A percentile compares a stretch with the other conserved stretches of the same genome.
phyloP scores from a whole-genome alignment of 2,329 filamentous ascomycete species.

The Sporothrix dimorphospora region DNA sequence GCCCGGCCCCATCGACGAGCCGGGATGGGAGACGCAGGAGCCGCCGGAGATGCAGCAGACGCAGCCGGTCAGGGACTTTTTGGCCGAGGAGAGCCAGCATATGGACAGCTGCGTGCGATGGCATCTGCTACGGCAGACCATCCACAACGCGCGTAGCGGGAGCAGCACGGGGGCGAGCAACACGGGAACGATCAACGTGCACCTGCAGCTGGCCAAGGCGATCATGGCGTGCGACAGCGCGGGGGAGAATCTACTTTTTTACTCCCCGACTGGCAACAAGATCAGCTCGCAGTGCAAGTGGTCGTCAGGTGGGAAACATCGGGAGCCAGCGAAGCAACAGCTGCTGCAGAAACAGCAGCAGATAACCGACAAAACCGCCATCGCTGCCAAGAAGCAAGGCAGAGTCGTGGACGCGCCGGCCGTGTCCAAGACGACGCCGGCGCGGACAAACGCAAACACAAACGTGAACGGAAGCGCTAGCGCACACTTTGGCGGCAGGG shows the following conservation, averaged over 20 bases:
- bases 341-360: not conserved
- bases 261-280: not conserved
- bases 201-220: constrained; percentile 6
- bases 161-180: not conserved
- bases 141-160: not conserved
- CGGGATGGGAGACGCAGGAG: not conserved
- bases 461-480: no score
- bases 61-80: not conserved
- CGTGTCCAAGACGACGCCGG: no score
- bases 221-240: constrained; percentile 7
- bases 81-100: not conserved
- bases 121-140: not conserved
- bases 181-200: not conserved
- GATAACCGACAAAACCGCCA: not conserved
- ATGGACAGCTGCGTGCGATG: constrained; percentile 15
- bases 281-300: not conserved
- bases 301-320: not conserved
- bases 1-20: no score
- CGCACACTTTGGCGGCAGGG: no score
- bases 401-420: no score
- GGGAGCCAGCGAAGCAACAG: not conserved
- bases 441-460: no score
- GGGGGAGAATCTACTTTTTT: not conserved
- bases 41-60: not conserved
- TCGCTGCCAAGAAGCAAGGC: no score